Percentiles rank a stretch among this genome's conserved stretches.
Conservation (phyloP, 306 rosid genomes). For the Arachis stenosperma region DNA sequence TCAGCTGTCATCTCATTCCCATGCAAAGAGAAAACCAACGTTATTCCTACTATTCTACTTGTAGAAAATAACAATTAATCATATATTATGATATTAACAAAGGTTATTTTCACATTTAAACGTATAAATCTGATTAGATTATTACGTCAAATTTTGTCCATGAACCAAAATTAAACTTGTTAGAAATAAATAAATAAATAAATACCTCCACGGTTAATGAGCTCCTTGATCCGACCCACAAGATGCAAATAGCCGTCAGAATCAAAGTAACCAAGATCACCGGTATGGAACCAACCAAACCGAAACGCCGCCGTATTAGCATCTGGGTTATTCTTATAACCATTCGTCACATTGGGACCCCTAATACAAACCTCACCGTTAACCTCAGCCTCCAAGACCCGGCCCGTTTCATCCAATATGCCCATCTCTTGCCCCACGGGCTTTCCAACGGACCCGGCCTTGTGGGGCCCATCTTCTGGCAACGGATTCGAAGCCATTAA, state of each 20-base stretch:
- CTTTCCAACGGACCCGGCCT: constrained; percentile 85
- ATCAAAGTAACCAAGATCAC: constrained; percentile 81
- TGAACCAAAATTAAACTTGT: too few relatives aligned
- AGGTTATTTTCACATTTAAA: too few relatives aligned
- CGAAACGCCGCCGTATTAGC: constrained; percentile 67
- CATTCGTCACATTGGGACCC: constrained; percentile 81
- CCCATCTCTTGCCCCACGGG: constrained; percentile 84
- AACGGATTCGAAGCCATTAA: constrained; percentile 79
- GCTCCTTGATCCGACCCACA: constrained; percentile 95
- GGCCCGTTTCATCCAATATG: constrained; percentile 63
- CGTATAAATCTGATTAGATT: too few relatives aligned
- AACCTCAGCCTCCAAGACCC: constrained; percentile 27
- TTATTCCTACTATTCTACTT: too few relatives aligned
- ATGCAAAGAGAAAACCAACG: background rate
- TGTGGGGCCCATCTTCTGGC: constrained; percentile 75
- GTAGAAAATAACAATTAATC: too few relatives aligned
- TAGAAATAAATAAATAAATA: background rate
- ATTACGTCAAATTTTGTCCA: too few relatives aligned
- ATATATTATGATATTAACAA: too few relatives aligned
- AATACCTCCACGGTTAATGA: constrained; percentile 94
- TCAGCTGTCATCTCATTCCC: background rate
- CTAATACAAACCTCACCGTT: constrained; percentile 81
- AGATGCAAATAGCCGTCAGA: constrained; percentile 87
- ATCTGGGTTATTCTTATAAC: constrained; percentile 74
- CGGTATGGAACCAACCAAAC: constrained; percentile 90